Base-by-base conservation (phyloP, 192 early-diverging fungal genomes). In the Phycomyces nitens region DNA sequence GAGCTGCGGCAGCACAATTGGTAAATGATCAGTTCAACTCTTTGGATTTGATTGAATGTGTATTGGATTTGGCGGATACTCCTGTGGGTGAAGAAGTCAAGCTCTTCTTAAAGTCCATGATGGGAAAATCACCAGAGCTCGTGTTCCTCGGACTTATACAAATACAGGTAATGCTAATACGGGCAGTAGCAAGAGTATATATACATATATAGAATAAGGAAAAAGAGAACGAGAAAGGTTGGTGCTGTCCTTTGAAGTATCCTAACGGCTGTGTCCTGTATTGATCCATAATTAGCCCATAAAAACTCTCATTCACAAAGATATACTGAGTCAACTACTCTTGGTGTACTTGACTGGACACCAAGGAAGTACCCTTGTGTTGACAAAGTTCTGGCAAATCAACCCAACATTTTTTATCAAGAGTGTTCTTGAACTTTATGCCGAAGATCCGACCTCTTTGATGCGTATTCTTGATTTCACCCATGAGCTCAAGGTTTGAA, bases 401-500 rank as follows among this genome's bases (percentile, higher is more conserved):
- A 81, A 79, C 40, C 82, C 77, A 4, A 64, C 66, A 0, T 65
- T 89, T 16, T 77, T 89, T 42, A 73, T 86, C 5, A 77, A 81
- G 55, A 87, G 86, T 1, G 69, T 92, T 3, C 62, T 92, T 27
- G 86, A 88, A 50, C 49, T 94, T 34, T 91, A 94, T 69, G 74
- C 75, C 18, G 85, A 90, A 68, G 92, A 94, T 55, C 80, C 81
- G 22, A 65, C 69, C 22, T 57, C 69, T 21, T 56, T 74, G n/a
- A 74, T 78, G 10, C 80, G 89, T 8, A 87, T 92, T 24, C 69
- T 94, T 54, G 90, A 92, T 64, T 78, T 92, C 24, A 78, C 86
- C 3, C 88, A 93, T 57, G 93, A 94, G 60, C 75, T 92, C 47
- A 89, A 87, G 76, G 87, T 91, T 34, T 5, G 29, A 34, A n/a